Percentiles rank a stretch among this genome's conserved stretches.
phyloP scores from a whole-genome alignment of 2,329 filamentous ascomycete species.

The Colletotrichum sp. region DNA sequence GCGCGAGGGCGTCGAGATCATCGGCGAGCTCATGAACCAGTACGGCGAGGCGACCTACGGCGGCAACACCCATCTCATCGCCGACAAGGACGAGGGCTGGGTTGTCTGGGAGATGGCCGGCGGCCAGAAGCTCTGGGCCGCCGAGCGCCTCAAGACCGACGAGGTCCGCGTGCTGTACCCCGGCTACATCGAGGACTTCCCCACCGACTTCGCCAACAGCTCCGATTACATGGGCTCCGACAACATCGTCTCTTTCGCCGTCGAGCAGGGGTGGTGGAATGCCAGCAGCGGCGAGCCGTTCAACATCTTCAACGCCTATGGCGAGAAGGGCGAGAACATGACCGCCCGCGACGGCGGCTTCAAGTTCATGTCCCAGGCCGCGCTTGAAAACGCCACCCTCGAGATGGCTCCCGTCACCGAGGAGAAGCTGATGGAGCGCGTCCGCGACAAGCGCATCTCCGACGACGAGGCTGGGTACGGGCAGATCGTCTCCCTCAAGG shows the following conservation, averaged over 20 bases:
- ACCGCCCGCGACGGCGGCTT: constrained; percentile 30
- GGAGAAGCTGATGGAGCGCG: constrained; percentile 45
- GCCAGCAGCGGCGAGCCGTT: constrained; percentile 25
- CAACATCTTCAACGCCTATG: constrained; percentile 31
- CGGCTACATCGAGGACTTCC: constrained; percentile 33
- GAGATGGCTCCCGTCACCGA: constrained; percentile 56
- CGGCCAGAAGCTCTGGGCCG: constrained; percentile 29
- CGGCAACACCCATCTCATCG: constrained; percentile 47
- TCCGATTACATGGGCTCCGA: constrained; percentile 30
- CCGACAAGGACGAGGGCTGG: constrained; percentile 35
- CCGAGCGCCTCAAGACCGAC: constrained; percentile 27
- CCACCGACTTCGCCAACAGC: constrained; percentile 24
- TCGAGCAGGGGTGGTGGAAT: constrained; percentile 31
- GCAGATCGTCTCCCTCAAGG: constrained; percentile 28
- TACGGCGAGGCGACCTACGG: constrained; percentile 47
- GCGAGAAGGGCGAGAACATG: constrained; percentile 24
- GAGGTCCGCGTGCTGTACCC: constrained; percentile 30
- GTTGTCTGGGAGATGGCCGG: constrained; percentile 33
- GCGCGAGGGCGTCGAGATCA: constrained; percentile 45
- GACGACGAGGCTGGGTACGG: constrained; percentile 33
- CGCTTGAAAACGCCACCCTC: constrained; percentile 27
- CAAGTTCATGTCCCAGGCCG: constrained; percentile 34
- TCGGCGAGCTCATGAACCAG: constrained; percentile 40
- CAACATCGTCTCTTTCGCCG: constrained; percentile 30
- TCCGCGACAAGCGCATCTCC: constrained; percentile 29